Percentiles rank a stretch among this genome's conserved stretches.
phyloP scores from a whole-genome alignment of 768 basidiomycete species.

The Podaxis sp. region DNA sequence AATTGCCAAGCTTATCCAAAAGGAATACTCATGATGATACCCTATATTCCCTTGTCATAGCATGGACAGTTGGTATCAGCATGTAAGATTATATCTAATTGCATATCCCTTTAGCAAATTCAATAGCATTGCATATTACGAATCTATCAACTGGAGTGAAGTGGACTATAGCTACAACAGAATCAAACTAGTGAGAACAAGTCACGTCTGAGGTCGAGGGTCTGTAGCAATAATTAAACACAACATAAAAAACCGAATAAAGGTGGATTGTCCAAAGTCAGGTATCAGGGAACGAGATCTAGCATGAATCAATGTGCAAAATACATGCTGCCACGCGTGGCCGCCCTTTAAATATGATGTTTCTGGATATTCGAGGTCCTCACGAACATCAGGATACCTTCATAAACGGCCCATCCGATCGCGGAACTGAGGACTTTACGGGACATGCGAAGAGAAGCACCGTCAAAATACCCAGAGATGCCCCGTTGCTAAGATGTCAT shows the following conservation, averaged over 20 bases:
- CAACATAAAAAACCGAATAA: neutral
- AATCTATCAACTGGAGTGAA: constrained; percentile 10
- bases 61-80: neutral
- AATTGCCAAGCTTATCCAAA: constrained; percentile 89
- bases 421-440: constrained; percentile 88
- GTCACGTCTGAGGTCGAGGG: neutral
- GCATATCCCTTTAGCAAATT: neutral
- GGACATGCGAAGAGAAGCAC: constrained; percentile 76
- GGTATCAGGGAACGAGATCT: too few relatives aligned
- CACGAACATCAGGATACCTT: constrained; percentile 67
- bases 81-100: neutral
- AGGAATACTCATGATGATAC: constrained; percentile 64
- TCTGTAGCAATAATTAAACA: neutral
- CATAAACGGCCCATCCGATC: constrained; percentile 91
- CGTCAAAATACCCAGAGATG: constrained; percentile 79
- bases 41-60: neutral
- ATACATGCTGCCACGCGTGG: neutral
- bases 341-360: constrained; percentile 1
- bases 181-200: neutral
- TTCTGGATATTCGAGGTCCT: constrained; percentile 8
- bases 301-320: too few relatives aligned
- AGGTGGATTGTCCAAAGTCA: neutral
- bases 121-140: neutral
- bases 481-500: constrained; percentile 68
- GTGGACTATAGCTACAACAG: constrained; percentile 7